These are phyloP conservation scores for Pelargonium exstipulatum DNA, from an alignment of 441 rosid species.

Conservation along the genomic window DNA sequence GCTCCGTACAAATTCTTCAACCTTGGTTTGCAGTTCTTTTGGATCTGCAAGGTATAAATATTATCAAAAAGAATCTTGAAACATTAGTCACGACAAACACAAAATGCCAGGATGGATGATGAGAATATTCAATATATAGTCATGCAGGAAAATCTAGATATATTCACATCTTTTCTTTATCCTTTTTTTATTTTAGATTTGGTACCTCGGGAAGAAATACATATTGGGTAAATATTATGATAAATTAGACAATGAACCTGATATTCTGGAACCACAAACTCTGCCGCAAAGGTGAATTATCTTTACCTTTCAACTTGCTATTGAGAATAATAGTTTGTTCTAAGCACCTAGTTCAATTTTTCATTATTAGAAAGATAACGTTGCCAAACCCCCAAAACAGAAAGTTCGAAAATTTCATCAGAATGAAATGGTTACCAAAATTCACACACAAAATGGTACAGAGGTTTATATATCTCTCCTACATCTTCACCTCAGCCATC, in stretches of 20 bases:
- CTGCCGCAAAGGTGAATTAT: neutral
- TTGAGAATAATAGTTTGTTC: neutral
- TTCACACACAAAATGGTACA: neutral
- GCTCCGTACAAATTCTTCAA: constrained; percentile 66
- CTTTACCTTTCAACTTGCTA: neutral
- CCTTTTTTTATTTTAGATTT: neutral
- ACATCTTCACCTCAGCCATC: neutral
- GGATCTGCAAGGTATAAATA: constrained; percentile 49
- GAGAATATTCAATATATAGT: constrained; percentile 8
- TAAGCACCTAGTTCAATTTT: neutral
- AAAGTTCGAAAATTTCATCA: neutral
- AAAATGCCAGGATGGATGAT: neutral
- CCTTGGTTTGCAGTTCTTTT: constrained; percentile 49
- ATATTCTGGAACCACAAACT: neutral
- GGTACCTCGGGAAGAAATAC: neutral
- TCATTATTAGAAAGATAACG: neutral
- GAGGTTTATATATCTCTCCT: neutral
- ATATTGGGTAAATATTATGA: neutral
- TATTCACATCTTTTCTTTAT: neutral
- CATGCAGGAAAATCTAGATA: constrained; percentile 1
- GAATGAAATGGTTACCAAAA: neutral
- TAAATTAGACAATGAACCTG: neutral
- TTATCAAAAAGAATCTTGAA: constrained; percentile 1
- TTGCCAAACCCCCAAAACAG: neutral
- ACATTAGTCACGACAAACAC: constrained; percentile 9